A percentile compares a stretch with the other conserved stretches of the same genome.
These are phyloP conservation scores for Chalciporus chontae DNA, from an alignment of 768 basidiomycete genomes.

Conservation along the genomic window DNA sequence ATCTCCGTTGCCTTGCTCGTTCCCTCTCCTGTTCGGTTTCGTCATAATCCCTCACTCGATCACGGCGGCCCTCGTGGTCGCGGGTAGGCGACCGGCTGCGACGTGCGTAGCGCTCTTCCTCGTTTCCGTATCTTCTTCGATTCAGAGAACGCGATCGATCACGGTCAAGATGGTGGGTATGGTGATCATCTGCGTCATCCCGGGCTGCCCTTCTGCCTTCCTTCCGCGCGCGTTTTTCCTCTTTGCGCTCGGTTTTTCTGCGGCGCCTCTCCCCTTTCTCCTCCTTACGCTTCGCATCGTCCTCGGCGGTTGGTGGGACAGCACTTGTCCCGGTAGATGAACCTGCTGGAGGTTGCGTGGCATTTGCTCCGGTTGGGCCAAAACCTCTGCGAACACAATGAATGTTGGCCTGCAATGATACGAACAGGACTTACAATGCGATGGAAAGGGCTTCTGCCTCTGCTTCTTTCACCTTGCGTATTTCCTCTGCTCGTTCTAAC, in stretches of 20 bases:
- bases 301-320: constrained; percentile 21
- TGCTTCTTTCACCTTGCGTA: constrained; percentile 76
- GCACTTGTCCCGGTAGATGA: constrained; percentile 18
- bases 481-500: constrained; percentile 63
- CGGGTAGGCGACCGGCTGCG: constrained; percentile 32
- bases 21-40: constrained; percentile 26
- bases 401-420: constrained; percentile 4
- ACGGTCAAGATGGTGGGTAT: constrained; percentile 23
- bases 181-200: constrained; percentile 28
- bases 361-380: constrained; percentile 47
- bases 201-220: constrained; percentile 42
- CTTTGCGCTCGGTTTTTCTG: constrained; percentile 54
- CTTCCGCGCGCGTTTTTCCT: constrained; percentile 55
- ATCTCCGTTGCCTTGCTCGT: constrained; percentile 44
- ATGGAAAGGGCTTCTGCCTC: constrained; percentile 86
- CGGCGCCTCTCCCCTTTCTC: constrained; percentile 50
- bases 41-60: constrained; percentile 25
- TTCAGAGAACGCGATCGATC: constrained; percentile 37
- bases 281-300: constrained; percentile 30
- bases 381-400: constrained; percentile 58
- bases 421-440: constrained; percentile 57
- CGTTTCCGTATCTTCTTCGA: constrained; percentile 12
- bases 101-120: constrained; percentile 15
- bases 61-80: constrained; percentile 16
- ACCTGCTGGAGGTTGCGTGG: constrained; percentile 18